phyloP scores from a whole-genome alignment of 2,329 filamentous ascomycete species.

The Alternaria infectoria region DNA sequence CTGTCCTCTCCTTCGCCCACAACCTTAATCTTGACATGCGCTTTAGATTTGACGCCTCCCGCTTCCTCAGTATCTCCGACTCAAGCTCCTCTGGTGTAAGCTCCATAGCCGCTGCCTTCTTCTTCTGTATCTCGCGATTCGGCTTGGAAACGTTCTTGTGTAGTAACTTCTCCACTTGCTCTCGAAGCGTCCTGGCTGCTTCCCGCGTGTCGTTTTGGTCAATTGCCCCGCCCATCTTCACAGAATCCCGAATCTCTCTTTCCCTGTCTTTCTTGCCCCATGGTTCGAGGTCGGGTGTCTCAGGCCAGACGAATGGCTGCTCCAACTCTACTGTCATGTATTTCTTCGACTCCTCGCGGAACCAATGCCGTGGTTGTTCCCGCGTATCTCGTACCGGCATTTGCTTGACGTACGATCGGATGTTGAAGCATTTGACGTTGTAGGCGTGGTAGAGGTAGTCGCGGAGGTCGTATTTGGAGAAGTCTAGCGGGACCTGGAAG shows the following conservation, averaged over 20 bases:
- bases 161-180: slow-evolving; percentile 36
- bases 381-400: slow-evolving; percentile 64
- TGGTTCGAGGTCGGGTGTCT: slow-evolving; percentile 61
- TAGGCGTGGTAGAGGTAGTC: slow-evolving; percentile 94
- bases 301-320: slow-evolving; percentile 87
- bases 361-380: slow-evolving; percentile 62
- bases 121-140: slow-evolving; percentile 3
- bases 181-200: slow-evolving; percentile 25
- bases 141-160: slow-evolving; percentile 18
- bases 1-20: slow-evolving; percentile 36
- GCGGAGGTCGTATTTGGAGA: slow-evolving; percentile 95
- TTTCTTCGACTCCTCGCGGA: slow-evolving; percentile 77
- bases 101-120: background rate
- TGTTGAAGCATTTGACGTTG: slow-evolving; percentile 68
- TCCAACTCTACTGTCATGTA: slow-evolving; percentile 93
- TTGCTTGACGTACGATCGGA: slow-evolving; percentile 82
- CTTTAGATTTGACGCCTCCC: slow-evolving; percentile 24
- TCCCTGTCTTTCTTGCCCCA: slow-evolving; percentile 53
- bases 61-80: slow-evolving; percentile 4
- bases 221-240: slow-evolving; percentile 9
- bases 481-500: slow-evolving; percentile 87
- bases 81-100: slow-evolving; percentile 8
- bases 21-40: slow-evolving; percentile 49
- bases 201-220: slow-evolving; percentile 19
- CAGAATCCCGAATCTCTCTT: slow-evolving; percentile 37